Base-by-base conservation (phyloP, 176 grass and related monocot genomes). In the Aegilops sharonensis region DNA sequence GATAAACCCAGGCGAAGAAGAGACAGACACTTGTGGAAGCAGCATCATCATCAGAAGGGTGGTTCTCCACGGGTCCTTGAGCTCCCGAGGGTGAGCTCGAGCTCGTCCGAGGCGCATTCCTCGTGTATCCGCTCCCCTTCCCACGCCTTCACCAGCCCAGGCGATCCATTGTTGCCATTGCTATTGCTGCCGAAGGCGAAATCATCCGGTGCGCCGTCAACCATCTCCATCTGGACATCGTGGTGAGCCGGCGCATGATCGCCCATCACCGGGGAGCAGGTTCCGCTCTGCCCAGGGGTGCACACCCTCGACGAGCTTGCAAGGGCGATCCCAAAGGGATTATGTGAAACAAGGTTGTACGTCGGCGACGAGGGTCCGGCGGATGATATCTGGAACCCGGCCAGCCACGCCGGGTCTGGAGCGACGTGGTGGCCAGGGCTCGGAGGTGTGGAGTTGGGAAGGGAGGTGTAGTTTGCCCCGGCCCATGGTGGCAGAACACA, bases 121-220 rank as follows among this genome's bases (percentile, higher is more conserved):
- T 98, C 95, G 17, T 98, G 95, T 81, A 98, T 98, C 80, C 88
- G 84, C 77, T 98, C 95, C 54, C 95, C 95, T 63, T 98, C 95
- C 95, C 95, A 98, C 64, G 95, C 89, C 80, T 91, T 98, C 81
- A 98, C 90, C 64, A 94, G 21, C 47, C 78, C 91, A 24, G 83
- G 61, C 37, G 69, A 52, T 32, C 76, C 61, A 2, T 87, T 90
- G 78, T 88, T 87, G 66, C 73, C 84, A 79, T 95, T 91, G 37
- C 84, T 84, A 64, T 85, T 89, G 83, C 84, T 91, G 15, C 93
- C 95, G 20, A 98, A 98, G 64, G 95, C 95, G 45, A 98, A 98
- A 52, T 98, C 93, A 68, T 98, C 95, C 0, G 91, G 59, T 3
- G 84, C 36, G 5, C 85, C 90, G 15, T 91, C 91, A 24, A 87